Base-by-base conservation (phyloP, 495 filamentous ascomycete species). In the Umbilicaria muhlenbergii region DNA sequence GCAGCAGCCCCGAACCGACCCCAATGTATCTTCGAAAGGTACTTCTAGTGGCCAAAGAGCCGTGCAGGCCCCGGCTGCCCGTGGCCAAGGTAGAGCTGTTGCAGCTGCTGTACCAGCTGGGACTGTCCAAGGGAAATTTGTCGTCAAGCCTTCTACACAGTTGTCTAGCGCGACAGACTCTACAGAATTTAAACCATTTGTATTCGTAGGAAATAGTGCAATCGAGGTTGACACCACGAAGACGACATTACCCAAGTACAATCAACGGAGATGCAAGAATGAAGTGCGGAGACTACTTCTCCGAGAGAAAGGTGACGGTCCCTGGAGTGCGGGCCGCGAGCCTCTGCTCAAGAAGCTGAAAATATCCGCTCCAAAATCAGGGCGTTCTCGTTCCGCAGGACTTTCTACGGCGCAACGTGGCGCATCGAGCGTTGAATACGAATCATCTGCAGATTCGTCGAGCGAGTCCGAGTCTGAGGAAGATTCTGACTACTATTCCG, bases 401-500 rank as follows among this genome's bases (percentile, higher is more conserved):
- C 18, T 44, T 17, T 43, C 50, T 17, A 36, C 47, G 18, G 24
- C 40, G 17, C 36, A 43, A 7, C 36, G 15, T 32, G 34, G 32
- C 41, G 39, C 39, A n/a, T 41, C 43, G 11, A 38, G 32, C 14
- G 24, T 38, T 10, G 43, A 47, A 12, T 54, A 44, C 15, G 38
- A 36, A 15, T 56, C 53, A 0, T 43, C 47, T 14, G 43, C 37
- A 12, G 53, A 53, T 36, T 56, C 53, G 8, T 51, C 47, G 21
- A 41, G 36, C 14, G 51, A 53, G 11, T 65, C 63, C 1, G 54
- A 57, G 34, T 71, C 71, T 14, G 71, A 69, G 14, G 69, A 65
- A 42, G 74, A 72, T 19, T 74, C 67, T 4, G 67, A 66, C 36
- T 64, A 71, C 46, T 70, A 52, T 18, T 60, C 61, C 57, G 17